phyloP scores from a whole-genome alignment of 768 basidiomycete species.

The Paxillus involutus region DNA sequence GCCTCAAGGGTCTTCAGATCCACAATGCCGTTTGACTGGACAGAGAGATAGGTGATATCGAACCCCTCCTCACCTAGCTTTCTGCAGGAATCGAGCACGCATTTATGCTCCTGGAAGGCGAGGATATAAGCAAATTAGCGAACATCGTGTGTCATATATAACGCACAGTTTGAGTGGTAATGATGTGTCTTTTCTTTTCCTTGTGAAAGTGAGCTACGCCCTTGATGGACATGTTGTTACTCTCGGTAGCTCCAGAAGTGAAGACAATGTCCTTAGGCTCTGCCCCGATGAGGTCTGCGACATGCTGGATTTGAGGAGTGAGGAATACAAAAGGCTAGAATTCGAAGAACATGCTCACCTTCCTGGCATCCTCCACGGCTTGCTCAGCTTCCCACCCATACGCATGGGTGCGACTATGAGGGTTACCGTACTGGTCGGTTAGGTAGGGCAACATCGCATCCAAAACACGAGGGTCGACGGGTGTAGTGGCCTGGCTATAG shows the following conservation, averaged over 20 bases:
- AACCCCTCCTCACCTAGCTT: conserved; percentile 96
- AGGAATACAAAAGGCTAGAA: not conserved
- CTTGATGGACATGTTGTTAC: conserved; percentile 97
- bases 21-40: conserved; percentile 81
- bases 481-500: conserved; percentile 81
- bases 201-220: conserved; percentile 95
- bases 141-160: not conserved
- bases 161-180: conserved; percentile 90
- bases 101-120: conserved; percentile 88
- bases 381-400: conserved; percentile 99
- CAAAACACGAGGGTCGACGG: conserved; percentile 93
- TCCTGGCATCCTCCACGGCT: conserved; percentile 89
- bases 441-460: conserved; percentile 96
- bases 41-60: conserved; percentile 97
- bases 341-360: conserved; percentile 44
- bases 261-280: conserved; percentile 95
- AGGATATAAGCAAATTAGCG: not conserved
- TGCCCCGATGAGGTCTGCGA: conserved; percentile 92
- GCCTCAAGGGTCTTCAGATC: conserved; percentile 76
- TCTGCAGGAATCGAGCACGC: conserved; percentile 96
- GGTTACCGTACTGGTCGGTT: conserved; percentile 96
- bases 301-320: conserved; percentile 49
- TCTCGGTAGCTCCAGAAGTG: conserved; percentile 97
- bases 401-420: conserved; percentile 96
- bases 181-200: conserved; percentile 90